Percentiles rank a stretch among this genome's conserved stretches.
phyloP scores from a whole-genome alignment of 1,284 basidiomycete species.

The Fomes fomentarius region DNA sequence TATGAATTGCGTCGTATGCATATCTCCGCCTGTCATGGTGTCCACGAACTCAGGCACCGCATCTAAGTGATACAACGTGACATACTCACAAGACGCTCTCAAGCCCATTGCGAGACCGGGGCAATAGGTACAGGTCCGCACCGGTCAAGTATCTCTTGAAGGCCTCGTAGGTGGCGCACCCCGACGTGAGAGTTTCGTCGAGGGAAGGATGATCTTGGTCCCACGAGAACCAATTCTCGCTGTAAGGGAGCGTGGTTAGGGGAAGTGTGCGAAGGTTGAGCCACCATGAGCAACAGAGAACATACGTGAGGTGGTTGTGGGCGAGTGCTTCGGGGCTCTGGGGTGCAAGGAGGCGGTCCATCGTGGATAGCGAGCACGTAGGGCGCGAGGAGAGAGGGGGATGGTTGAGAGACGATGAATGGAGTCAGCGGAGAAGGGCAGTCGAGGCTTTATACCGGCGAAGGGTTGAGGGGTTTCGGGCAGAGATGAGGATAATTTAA shows the following conservation, averaged over 20 bases:
- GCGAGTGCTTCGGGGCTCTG: constrained; percentile 75
- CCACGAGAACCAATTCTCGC: constrained; percentile 70
- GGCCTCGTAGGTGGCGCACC: constrained; percentile 53
- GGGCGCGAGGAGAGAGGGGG: constrained; percentile 2
- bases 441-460: constrained; percentile 20
- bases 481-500: constrained; percentile 16
- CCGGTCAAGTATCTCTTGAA: constrained; percentile 43
- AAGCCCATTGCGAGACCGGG: constrained; percentile 63
- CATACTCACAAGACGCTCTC: constrained; percentile 67
- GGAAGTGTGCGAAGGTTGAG: constrained; percentile 17
- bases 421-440: background rate
- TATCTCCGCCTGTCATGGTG: constrained; percentile 61
- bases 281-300: constrained; percentile 19
- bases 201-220: constrained; percentile 68
- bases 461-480: constrained; percentile 6
- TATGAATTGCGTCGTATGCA: constrained; percentile 78
- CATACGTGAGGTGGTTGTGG: constrained; percentile 68
- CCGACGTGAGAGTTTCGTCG: constrained; percentile 72
- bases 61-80: constrained; percentile 1
- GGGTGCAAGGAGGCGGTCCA: constrained; percentile 75
- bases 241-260: constrained; percentile 30
- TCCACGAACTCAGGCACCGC: too few species aligned
- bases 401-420: constrained; percentile 4
- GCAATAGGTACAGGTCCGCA: constrained; percentile 68
- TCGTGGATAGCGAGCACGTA: constrained; percentile 27